Evolutionary conservation across 331 rosid genomes (phyloP).

Genomic region (Quercus lobata): DNA sequence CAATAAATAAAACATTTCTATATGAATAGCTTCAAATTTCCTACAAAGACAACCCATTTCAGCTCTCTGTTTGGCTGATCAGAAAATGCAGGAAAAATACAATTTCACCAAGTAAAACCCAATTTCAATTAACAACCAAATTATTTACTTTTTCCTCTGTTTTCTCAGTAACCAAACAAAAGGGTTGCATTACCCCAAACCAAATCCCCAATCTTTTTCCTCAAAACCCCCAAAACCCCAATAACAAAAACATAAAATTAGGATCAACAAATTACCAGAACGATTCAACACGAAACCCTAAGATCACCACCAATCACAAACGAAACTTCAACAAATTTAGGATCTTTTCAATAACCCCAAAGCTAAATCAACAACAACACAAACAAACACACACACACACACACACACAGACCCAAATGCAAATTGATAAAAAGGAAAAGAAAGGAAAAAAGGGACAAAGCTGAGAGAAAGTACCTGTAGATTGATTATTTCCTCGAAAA

Average conservation of each 20-base stretch:
- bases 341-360: not conserved
- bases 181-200: not conserved
- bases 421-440: not conserved
- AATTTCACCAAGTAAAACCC: not conserved
- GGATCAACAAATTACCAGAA: not conserved
- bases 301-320: constrained; percentile 4
- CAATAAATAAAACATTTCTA: not conserved
- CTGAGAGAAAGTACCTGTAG: not conserved
- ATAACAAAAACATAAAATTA: no score
- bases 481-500: not conserved
- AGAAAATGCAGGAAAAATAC: not conserved
- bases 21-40: not conserved
- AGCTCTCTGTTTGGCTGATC: not conserved
- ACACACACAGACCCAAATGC: not conserved
- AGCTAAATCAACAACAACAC: not conserved
- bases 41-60: not conserved
- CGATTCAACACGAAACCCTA: not conserved
- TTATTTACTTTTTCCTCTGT: no score
- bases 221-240: not conserved
- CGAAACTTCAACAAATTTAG: not conserved
- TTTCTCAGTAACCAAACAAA: not conserved
- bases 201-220: not conserved
- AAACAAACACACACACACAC: not conserved
- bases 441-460: not conserved
- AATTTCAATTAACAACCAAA: not conserved